phyloP scores from a whole-genome alignment of 495 filamentous ascomycete species.

The Xylaria scruposa region DNA sequence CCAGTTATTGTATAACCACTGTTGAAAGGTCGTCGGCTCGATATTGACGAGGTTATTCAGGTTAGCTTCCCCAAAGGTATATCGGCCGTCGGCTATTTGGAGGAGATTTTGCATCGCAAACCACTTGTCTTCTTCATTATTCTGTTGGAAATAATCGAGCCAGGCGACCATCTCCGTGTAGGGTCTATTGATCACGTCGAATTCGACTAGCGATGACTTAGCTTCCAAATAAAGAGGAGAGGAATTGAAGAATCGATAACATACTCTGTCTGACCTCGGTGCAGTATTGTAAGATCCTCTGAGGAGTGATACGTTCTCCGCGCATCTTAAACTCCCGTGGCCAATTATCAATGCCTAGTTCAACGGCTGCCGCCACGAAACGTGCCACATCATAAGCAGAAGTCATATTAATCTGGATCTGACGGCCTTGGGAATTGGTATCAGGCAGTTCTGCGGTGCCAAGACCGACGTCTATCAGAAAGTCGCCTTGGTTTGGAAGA shows the following conservation, averaged over 20 bases:
- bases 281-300: conserved; percentile 55
- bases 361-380: conserved; percentile 68
- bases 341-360: conserved; percentile 66
- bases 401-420: conserved; percentile 67
- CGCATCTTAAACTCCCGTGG: conserved; percentile 70
- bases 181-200: conserved; percentile 45
- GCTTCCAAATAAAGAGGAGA: conserved; percentile 20
- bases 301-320: conserved; percentile 64
- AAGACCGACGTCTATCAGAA: conserved; percentile 65
- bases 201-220: conserved; percentile 42
- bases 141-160: conserved; percentile 47
- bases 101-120: conserved; percentile 53
- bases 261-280: conserved; percentile 50
- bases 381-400: conserved; percentile 69
- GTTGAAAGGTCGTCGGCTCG: conserved; percentile 51
- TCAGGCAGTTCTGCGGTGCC: conserved; percentile 65
- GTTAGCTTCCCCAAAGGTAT: conserved; percentile 53
- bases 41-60: conserved; percentile 50
- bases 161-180: conserved; percentile 53
- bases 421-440: conserved; percentile 52
- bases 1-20: conserved; percentile 59
- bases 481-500: conserved; percentile 63
- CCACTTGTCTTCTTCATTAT: conserved; percentile 45
- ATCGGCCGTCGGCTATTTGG: conserved; percentile 58
- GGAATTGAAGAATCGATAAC: conserved; percentile 19